Base-by-base conservation (phyloP, 192 early-diverging fungal genomes). In the Linnemannia elongata region DNA sequence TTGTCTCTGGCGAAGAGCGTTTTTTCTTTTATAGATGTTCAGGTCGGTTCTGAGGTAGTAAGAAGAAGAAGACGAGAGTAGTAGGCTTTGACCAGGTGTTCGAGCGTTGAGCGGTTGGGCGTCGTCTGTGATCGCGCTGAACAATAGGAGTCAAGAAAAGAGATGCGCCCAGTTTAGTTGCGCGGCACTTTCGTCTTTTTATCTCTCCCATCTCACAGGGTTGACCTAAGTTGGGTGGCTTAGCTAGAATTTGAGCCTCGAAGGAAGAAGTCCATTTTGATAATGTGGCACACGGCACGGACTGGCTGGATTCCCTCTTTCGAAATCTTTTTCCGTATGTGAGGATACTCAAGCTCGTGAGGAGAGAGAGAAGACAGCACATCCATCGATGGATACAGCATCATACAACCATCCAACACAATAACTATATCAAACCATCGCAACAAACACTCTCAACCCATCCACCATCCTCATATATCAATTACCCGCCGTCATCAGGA, bases 281-380 rank as follows among this genome's bases (percentile, higher is more conserved):
- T 66, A 66, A 66, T 66, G 60, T 4, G 9, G 27, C 27, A 66
- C 38, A 33, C 79, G 5, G 45, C 36, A 73, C 33, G 72, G 72
- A 75, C 49, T 69, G 72, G 15, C 38, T 69, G 60, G 70, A 66
- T 76, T 86, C 84, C 76, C 79, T 86, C 84, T 86, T 86, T 86
- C 77, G 75, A 77, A 86, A 77, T 86, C 83, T 86, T 77, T 78
- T 81, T 86, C 84, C 75, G 84, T 86, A 86, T 81, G 84, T 86
- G 78, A 63, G 72, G 22, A 69, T 45, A 36, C 18, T 52, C 60
- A 33, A 33, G 20, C 54, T n/a, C 35, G 54, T 45, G 70, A 68
- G n/a, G 52, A 41, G 47, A 0, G 6, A 27, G 41, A 52, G 2
- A 13, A 24, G 41, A 41, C 2, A 30, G 12, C 39, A 30, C 18